Evolutionary conservation across 345 rosid genomes (phyloP).

Genomic region (Murraya paniculata): DNA sequence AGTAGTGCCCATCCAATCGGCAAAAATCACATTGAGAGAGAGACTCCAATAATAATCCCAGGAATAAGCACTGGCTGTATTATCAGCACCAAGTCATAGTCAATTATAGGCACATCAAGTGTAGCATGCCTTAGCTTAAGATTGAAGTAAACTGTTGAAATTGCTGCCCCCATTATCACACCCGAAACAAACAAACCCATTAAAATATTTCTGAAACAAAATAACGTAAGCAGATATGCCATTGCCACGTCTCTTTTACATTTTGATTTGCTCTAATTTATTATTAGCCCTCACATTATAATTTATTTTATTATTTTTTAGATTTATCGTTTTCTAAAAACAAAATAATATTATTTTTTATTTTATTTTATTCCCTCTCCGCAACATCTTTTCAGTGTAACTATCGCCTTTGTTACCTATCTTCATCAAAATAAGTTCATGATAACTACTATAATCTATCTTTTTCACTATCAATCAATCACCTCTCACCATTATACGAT

Average conservation of each 20-base stretch:
- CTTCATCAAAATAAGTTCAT: too few relatives aligned
- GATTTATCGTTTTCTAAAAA: too few relatives aligned
- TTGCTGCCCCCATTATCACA: constrained; percentile 82
- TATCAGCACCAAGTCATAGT: constrained; percentile 72
- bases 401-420: too few relatives aligned
- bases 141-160: constrained; percentile 74
- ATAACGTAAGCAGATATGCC: too few relatives aligned
- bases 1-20: constrained; percentile 79
- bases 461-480: too few relatives aligned
- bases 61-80: constrained; percentile 86
- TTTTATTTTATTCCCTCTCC: too few relatives aligned
- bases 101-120: constrained; percentile 68
- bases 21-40: constrained; percentile 64
- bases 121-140: constrained; percentile 74
- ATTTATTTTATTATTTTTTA: too few relatives aligned
- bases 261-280: constrained; percentile 38
- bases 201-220: neutral
- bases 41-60: constrained; percentile 74
- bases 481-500: too few relatives aligned
- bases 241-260: constrained; percentile 35
- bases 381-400: rapidly evolving
- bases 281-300: too few relatives aligned
- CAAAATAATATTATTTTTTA: too few relatives aligned
- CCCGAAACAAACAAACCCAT: constrained; percentile 33
- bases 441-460: rapidly evolving